phyloP scores from a whole-genome alignment of 1,139 yeast species.

The Pichia sp. region DNA sequence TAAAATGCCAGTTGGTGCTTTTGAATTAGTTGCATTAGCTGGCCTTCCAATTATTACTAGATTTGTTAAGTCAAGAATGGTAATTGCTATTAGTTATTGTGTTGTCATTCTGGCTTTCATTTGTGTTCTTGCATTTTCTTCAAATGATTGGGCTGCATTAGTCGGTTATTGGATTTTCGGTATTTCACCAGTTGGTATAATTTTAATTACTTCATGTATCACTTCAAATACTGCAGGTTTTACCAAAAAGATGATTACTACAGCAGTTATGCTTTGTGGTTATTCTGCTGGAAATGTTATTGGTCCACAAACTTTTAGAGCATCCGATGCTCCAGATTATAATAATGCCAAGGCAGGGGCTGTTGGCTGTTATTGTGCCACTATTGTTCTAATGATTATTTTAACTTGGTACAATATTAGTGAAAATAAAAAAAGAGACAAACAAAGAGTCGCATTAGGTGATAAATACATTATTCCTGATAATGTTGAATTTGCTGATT shows the following conservation, averaged over 20 bases:
- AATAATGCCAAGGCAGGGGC: slow-evolving; percentile 23
- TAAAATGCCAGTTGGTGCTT: slow-evolving; percentile 35
- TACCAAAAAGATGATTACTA: slow-evolving; percentile 37
- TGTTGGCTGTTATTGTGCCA: slow-evolving; percentile 24
- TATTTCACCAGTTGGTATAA: slow-evolving; percentile 33
- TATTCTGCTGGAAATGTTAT: slow-evolving; percentile 62
- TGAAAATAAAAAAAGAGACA: slow-evolving; percentile 28
- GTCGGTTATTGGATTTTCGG: slow-evolving; percentile 35
- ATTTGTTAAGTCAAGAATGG: slow-evolving; percentile 29
- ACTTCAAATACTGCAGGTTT: slow-evolving; percentile 56
- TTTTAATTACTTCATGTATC: slow-evolving; percentile 35
- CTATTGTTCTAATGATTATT: too few relatives aligned
- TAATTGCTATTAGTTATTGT: slow-evolving; percentile 38
- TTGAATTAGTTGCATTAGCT: slow-evolving; percentile 29
- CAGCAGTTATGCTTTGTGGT: slow-evolving; percentile 46
- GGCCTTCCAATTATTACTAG: slow-evolving; percentile 39
- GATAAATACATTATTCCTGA: slow-evolving; percentile 26
- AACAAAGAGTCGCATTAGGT: slow-evolving; percentile 12
- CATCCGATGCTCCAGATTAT: slow-evolving; percentile 20
- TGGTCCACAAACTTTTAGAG: slow-evolving; percentile 61
- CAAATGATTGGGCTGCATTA: slow-evolving; percentile 31
- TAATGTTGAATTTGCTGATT: slow-evolving; percentile 44
- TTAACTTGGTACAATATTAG: slow-evolving; percentile 14
- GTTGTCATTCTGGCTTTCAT: slow-evolving; percentile 34
- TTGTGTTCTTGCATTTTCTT: slow-evolving; percentile 44